Evolutionary conservation across 805 yeast genomes (phyloP).

Genomic region (Yarrowia sp.): DNA sequence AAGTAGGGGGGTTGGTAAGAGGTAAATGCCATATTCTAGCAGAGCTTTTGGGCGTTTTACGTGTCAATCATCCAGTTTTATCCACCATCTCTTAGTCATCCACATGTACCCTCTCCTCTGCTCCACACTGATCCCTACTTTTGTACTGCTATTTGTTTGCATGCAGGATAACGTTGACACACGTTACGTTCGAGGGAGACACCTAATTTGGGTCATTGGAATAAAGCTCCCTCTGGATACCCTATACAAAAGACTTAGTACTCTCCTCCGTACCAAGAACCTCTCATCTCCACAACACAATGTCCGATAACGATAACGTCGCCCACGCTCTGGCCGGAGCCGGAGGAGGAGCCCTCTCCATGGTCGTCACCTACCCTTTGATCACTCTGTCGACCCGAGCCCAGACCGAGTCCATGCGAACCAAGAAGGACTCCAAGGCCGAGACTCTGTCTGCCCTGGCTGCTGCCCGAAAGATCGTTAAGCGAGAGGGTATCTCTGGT

Average conservation of each 20-base stretch:
- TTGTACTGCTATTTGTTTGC: background rate
- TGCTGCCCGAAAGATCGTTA: conserved; percentile 58
- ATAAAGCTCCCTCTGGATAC: conserved; percentile 17
- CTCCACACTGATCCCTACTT: no score
- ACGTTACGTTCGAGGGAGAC: conserved; percentile 10
- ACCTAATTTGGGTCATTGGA: conserved; percentile 17
- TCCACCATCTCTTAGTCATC: no score
- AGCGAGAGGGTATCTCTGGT: conserved; percentile 68
- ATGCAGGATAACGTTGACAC: conserved; percentile 29
- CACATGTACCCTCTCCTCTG: no score
- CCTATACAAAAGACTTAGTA: background rate
- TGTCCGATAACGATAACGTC: conserved; percentile 51
- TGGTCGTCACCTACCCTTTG: conserved; percentile 88
- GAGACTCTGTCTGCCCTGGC: conserved; percentile 47
- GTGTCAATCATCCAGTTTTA: no score
- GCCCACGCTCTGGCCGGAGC: conserved; percentile 97
- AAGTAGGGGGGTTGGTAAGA: no score
- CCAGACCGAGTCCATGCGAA: conserved; percentile 63
- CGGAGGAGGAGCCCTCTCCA: conserved; percentile 87
- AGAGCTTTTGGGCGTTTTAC: no score
- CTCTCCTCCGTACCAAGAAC: no score
- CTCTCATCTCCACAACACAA: background rate
- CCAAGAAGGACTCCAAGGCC: conserved; percentile 44
- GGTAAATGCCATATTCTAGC: no score
- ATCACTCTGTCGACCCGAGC: conserved; percentile 87